These are phyloP conservation scores for Primulina eburnea DNA, from an alignment of 257 asterid genomes.

Conservation along the genomic window DNA sequence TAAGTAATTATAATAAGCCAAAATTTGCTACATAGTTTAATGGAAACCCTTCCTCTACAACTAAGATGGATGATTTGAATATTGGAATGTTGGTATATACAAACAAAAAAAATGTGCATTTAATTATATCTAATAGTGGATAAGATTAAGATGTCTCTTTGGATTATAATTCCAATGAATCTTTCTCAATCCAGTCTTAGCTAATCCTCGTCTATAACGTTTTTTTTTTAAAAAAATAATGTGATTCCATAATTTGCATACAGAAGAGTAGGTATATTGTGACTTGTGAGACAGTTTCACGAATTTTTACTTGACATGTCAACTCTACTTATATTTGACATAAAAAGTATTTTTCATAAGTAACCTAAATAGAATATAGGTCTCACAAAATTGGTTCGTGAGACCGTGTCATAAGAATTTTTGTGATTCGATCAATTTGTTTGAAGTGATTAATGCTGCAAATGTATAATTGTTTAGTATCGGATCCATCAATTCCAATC, in stretches of 20 bases:
- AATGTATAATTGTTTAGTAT: neutral
- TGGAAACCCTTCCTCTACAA: conserved; percentile 25
- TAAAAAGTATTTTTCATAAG: too few species aligned
- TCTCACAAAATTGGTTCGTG: too few species aligned
- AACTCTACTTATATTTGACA: too few species aligned
- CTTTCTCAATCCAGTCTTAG: conserved; percentile 20
- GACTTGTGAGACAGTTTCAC: too few species aligned
- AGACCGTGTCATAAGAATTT: too few species aligned
- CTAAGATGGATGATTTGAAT: conserved; percentile 7
- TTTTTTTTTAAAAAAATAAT: too few species aligned
- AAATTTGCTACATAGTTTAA: conserved; percentile 15
- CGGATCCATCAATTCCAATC: neutral
- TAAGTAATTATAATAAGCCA: neutral
- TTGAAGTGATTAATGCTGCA: neutral
- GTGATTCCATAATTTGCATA: too few species aligned
- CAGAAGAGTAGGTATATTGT: too few species aligned
- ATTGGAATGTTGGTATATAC: conserved; percentile 15
- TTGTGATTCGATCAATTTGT: neutral
- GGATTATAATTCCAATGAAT: conserved; percentile 24
- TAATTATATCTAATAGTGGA: conserved; percentile 19
- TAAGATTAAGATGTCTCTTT: conserved; percentile 33
- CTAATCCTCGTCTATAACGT: neutral
- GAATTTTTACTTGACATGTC: too few species aligned
- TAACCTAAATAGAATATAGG: too few species aligned
- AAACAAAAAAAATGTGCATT: neutral